phyloP scores from a whole-genome alignment of 306 rosid genomes.

The Malus domestica region DNA sequence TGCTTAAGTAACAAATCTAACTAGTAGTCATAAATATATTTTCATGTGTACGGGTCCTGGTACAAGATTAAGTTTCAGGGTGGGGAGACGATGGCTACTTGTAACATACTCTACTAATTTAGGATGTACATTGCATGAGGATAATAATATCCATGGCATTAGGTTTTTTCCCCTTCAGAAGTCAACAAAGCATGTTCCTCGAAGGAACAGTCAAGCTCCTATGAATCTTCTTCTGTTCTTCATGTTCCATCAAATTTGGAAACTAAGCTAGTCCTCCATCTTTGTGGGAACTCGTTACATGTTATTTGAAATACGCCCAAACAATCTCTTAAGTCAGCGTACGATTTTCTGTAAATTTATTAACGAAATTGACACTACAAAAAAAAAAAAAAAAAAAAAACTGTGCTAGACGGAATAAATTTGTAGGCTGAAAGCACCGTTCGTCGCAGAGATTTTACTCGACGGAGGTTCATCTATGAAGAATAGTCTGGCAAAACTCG shows the following conservation, averaged over 20 bases:
- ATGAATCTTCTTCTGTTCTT: neutral
- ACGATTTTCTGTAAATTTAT: neutral
- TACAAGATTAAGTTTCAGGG: slow-evolving; percentile 1
- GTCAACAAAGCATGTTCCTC: slow-evolving; percentile 13
- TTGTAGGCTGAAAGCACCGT: no score
- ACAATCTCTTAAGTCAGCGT: neutral
- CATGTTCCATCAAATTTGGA: neutral
- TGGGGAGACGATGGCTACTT: slow-evolving; percentile 14
- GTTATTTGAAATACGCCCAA: neutral
- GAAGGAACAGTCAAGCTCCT: neutral
- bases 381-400: no score
- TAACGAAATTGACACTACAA: neutral
- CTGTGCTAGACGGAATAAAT: no score
- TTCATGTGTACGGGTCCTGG: neutral
- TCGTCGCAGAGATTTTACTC: no score
- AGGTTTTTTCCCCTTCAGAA: neutral
- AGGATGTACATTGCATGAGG: slow-evolving; percentile 38
- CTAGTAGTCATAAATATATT: neutral
- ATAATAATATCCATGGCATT: neutral
- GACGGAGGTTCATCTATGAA: no score
- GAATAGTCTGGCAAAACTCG: no score
- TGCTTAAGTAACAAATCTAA: neutral
- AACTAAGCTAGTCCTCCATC: neutral
- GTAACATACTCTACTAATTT: slow-evolving; percentile 15
- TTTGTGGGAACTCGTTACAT: neutral